Evolutionary conservation across 2,329 filamentous ascomycete species (phyloP), one percentile per base, ranked within the genome.

Genomic region (Stagonosporopsis rhizophila): DNA sequence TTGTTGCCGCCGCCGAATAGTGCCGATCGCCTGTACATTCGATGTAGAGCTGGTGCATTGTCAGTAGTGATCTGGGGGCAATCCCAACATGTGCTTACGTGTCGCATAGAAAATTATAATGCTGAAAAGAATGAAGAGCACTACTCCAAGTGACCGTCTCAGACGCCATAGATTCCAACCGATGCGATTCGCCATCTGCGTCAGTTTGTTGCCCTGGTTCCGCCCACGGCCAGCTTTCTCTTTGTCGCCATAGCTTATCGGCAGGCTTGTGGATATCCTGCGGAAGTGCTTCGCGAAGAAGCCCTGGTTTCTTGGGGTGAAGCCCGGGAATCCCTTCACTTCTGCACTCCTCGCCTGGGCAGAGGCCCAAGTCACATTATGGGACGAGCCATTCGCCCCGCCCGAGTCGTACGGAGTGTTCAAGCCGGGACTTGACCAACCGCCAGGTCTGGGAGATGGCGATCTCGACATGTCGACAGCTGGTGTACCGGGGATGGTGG

Each of bases 261-360:
- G 92, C 56, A 97, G 79, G 61, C 87, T 91, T 66, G 86, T 89
- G 4, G 91, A 95, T 67, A 97, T 83, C 62, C 85, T 88, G 64
- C 91, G 88, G 79, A 91, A 91, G 75, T 96, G 91, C 62, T 91
- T 87, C 55, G 87, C 88, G 76, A 97, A 94, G 82, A 96, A 96
- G 53, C 92, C 91, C 69, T 91, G 88, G 71, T 92, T 92, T 68
- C 89, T 87, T 9, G 89, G 92, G 60, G 87, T 87, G 77, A 92
- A 95, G 35, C 89, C 89, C 8, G 91, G 87, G 72, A 92, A 92
- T 56, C 89, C 86, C 72, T 87, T 86, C 57, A 90, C 84, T 56
- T 88, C 87, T 51, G 88, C 85, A 70, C 87, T 92, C 72, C 89
- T 89, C 64, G 89, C 87, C 77, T 91, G 91, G 49, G 91, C 88